Conservation (phyloP, 208 protist species). For the Leishmania guyanensis region DNA sequence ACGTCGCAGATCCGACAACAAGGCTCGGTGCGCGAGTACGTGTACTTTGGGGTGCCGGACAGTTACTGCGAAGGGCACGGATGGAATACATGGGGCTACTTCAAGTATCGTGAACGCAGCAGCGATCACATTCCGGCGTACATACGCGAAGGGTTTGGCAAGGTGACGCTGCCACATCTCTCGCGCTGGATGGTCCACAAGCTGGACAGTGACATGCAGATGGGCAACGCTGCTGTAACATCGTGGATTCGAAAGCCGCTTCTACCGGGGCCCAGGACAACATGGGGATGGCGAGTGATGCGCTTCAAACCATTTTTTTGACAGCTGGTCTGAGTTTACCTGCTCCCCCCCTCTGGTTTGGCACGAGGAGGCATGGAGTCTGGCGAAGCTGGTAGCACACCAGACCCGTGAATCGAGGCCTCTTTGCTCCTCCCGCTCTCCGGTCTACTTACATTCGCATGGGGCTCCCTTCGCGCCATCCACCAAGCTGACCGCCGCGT, state of each 20-base stretch:
- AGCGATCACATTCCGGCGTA: constrained; percentile 66
- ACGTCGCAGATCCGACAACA: constrained; percentile 78
- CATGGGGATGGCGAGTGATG: constrained; percentile 59
- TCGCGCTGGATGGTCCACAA: constrained; percentile 89
- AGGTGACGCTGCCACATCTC: constrained; percentile 64
- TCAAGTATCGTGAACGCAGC: constrained; percentile 69
- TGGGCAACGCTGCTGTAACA: constrained; percentile 77
- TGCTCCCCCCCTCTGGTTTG: not conserved
- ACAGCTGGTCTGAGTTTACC: not conserved
- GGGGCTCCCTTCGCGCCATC: not conserved
- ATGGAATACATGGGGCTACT: constrained; percentile 88
- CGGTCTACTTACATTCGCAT: not conserved
- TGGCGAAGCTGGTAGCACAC: not conserved
- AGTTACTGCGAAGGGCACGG: constrained; percentile 85
- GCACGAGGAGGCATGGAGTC: not conserved
- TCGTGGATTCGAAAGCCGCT: constrained; percentile 72
- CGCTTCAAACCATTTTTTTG: constrained; percentile 57
- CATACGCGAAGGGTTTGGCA: constrained; percentile 80
- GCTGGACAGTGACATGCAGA: constrained; percentile 80
- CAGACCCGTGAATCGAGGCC: not conserved
- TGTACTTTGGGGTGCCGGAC: constrained; percentile 83
- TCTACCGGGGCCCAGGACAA: constrained; percentile 38
- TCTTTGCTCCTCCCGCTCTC: not conserved
- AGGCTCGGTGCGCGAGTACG: constrained; percentile 83
- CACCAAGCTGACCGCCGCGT: not conserved